These are phyloP conservation scores for Cryphonectria japonica DNA, from an alignment of 2,329 filamentous ascomycete species.

Conservation along the genomic window DNA sequence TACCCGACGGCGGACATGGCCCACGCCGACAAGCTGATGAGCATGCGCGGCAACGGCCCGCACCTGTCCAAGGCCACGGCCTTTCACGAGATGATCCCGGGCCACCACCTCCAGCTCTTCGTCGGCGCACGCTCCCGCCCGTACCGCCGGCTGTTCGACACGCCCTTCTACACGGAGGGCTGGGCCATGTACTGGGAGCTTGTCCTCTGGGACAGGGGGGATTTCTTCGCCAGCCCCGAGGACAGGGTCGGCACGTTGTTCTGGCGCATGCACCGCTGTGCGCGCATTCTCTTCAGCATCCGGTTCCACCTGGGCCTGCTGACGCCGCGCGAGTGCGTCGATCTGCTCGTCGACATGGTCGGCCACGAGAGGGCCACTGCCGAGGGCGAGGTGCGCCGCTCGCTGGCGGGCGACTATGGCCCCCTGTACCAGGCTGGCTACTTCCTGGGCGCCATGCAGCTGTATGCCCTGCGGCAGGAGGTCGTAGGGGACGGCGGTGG, in stretches of 20 bases:
- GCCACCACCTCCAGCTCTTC: constrained; percentile 59
- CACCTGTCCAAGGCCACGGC: constrained; percentile 62
- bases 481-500: constrained; percentile 40
- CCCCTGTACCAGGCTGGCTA: constrained; percentile 65
- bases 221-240: constrained; percentile 54
- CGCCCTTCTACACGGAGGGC: constrained; percentile 63
- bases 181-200: constrained; percentile 68
- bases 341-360: constrained; percentile 58
- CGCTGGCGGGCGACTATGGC: constrained; percentile 58
- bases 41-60: constrained; percentile 61
- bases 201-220: constrained; percentile 56
- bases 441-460: constrained; percentile 62
- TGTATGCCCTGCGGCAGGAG: constrained; percentile 55
- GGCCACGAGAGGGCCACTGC: constrained; percentile 63
- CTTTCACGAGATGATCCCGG: constrained; percentile 65
- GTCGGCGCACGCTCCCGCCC: constrained; percentile 50
- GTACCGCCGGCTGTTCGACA: constrained; percentile 57
- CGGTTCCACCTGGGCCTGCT: constrained; percentile 61
- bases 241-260: constrained; percentile 62
- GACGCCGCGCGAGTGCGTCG: constrained; percentile 57
- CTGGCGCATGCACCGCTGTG: constrained; percentile 66
- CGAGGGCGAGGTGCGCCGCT: constrained; percentile 62
- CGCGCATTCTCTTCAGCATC: constrained; percentile 61
- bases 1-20: constrained; percentile 58
- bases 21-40: constrained; percentile 61